These are phyloP conservation scores for Chondrostereum purpureum DNA, from an alignment of 1,284 basidiomycete genomes.

Conservation along the genomic window DNA sequence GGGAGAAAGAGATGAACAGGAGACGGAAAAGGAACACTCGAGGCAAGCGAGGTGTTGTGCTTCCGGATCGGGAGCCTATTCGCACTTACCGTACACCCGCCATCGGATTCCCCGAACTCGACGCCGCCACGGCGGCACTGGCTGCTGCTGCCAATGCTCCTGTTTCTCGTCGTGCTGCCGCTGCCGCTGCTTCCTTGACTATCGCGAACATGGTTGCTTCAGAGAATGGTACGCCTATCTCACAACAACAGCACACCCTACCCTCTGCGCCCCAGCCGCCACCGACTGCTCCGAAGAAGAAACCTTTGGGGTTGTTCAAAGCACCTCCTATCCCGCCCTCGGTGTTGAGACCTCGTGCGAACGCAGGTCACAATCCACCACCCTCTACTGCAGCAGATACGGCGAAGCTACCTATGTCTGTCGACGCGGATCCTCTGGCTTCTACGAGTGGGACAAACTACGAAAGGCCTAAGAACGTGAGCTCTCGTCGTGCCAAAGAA, in stretches of 20 bases:
- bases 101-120: constrained; percentile 76
- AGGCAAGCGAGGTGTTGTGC: constrained; percentile 79
- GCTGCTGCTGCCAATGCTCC: constrained; percentile 61
- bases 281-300: constrained; percentile 47
- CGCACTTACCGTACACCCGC: constrained; percentile 88
- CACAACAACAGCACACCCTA: constrained; percentile 43
- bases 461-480: constrained; percentile 38
- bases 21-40: constrained; percentile 85
- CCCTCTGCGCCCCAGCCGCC: constrained; percentile 33
- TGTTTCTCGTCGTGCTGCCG: constrained; percentile 72
- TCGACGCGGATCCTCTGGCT: constrained; percentile 52
- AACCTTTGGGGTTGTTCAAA: constrained; percentile 67
- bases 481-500: constrained; percentile 62
- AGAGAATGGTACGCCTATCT: constrained; percentile 62
- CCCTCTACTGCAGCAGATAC: constrained; percentile 59
- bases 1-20: constrained; percentile 85
- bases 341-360: constrained; percentile 55
- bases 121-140: constrained; percentile 58
- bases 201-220: constrained; percentile 82
- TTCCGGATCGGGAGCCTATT: constrained; percentile 91
- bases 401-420: constrained; percentile 44
- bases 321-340: constrained; percentile 50
- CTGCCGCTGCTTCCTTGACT: constrained; percentile 73
- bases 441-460: constrained; percentile 35
- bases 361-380: constrained; percentile 47